Conservation (phyloP, 768 basidiomycete species). For the Pulveroboletus sp. region DNA sequence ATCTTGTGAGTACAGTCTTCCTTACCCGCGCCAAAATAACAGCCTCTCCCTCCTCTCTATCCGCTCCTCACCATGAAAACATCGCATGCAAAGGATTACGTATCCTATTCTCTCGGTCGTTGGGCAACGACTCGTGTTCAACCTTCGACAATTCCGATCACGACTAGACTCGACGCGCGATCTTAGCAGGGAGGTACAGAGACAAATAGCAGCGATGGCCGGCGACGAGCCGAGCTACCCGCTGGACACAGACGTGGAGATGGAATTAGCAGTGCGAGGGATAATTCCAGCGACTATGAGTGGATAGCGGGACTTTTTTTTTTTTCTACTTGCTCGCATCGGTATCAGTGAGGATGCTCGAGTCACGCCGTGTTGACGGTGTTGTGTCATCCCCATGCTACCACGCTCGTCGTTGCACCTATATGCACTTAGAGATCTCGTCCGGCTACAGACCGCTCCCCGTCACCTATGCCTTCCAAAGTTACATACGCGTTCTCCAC, state of each 20-base stretch:
- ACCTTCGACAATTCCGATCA: constrained; percentile 10
- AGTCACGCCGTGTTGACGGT: no score
- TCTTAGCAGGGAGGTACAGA: constrained; percentile 6
- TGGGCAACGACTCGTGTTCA: constrained; percentile 24
- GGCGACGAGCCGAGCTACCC: not conserved
- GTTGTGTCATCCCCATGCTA: not conserved
- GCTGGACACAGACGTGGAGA: not conserved
- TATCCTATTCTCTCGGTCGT: constrained; percentile 9
- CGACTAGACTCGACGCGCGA: constrained; percentile 6
- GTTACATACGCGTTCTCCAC: not conserved
- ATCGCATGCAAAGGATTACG: constrained; percentile 3
- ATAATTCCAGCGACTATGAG: no score
- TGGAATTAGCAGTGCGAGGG: not conserved
- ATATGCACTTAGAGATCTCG: constrained; percentile 9
- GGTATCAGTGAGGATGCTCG: no score
- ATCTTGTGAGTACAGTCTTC: constrained; percentile 3
- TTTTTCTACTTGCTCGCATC: no score
- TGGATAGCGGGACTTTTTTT: no score
- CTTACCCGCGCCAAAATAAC: no score
- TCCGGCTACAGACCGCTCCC: constrained; percentile 1
- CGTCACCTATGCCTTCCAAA: not conserved
- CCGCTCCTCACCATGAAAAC: not conserved
- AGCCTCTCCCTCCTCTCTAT: no score
- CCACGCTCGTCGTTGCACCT: not conserved
- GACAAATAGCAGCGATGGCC: constrained; percentile 10